These are phyloP conservation scores for Colletotrichum siamense DNA, from an alignment of 2,329 filamentous ascomycete genomes.

Conservation along the genomic window DNA sequence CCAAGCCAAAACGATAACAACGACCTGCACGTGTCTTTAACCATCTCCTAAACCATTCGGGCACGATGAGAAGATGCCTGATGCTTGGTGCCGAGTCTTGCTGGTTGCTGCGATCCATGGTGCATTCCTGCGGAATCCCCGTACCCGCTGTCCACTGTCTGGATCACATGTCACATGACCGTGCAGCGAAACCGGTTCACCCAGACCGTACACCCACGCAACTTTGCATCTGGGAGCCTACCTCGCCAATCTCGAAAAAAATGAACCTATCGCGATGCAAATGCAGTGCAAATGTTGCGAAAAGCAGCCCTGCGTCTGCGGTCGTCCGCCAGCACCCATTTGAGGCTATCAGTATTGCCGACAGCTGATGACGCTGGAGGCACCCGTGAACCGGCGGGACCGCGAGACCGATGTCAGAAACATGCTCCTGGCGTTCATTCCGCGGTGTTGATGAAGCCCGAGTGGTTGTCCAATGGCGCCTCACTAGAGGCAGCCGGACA, in stretches of 20 bases:
- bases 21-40: background rate
- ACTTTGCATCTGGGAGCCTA: background rate
- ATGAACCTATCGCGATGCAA: background rate
- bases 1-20: background rate
- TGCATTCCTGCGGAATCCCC: background rate
- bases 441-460: background rate
- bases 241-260: background rate
- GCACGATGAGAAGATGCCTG: too few species aligned
- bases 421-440: background rate
- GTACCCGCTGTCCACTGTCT: background rate
- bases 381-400: background rate
- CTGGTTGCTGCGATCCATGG: background rate
- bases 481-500: slow-evolving; percentile 12
- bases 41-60: background rate
- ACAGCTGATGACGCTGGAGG: background rate
- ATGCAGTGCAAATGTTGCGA: background rate
- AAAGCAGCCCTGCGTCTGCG: background rate
- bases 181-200: background rate
- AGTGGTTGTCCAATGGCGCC: background rate
- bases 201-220: background rate
- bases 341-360: background rate
- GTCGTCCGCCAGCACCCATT: background rate
- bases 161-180: slow-evolving; percentile 3
- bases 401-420: background rate
- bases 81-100: background rate